These are phyloP conservation scores for Plectosphaerella cucumerina DNA, from an alignment of 2,329 filamentous ascomycete species.

Conservation along the genomic window DNA sequence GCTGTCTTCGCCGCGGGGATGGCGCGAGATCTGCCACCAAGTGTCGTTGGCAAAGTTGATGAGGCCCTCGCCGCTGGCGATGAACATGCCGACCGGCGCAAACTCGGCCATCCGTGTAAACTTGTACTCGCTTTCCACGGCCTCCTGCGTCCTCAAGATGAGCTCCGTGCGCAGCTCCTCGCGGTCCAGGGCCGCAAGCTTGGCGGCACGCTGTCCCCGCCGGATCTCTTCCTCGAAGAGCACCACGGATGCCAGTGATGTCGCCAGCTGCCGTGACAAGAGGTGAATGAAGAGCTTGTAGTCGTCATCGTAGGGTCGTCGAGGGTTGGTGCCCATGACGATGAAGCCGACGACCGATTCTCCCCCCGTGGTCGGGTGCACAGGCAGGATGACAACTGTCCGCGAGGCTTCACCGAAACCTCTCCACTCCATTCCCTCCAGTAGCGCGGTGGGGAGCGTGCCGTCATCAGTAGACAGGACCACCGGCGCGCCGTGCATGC, in stretches of 20 bases:
- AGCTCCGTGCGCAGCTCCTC: conserved; percentile 75
- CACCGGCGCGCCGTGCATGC: conserved; percentile 59
- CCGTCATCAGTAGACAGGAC: conserved; percentile 63
- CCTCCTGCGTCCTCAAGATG: conserved; percentile 58
- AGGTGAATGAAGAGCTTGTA: conserved; percentile 75
- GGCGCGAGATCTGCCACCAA: conserved; percentile 68
- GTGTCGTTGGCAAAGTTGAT: conserved; percentile 82
- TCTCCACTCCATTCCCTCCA: conserved; percentile 63
- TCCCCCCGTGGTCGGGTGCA: conserved; percentile 68
- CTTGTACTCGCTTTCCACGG: conserved; percentile 66
- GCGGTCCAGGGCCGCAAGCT: conserved; percentile 69
- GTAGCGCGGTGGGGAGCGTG: conserved; percentile 59
- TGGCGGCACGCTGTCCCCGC: conserved; percentile 68
- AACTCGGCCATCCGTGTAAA: conserved; percentile 85
- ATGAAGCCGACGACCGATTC: conserved; percentile 74
- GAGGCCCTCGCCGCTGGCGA: conserved; percentile 65
- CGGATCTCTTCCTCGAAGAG: conserved; percentile 80
- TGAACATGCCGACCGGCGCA: conserved; percentile 80
- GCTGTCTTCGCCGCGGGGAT: conserved; percentile 53
- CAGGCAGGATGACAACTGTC: conserved; percentile 71
- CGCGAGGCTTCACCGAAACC: conserved; percentile 68
- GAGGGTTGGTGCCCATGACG: conserved; percentile 73
- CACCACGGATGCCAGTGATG: conserved; percentile 76
- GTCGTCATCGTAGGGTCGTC: conserved; percentile 74
- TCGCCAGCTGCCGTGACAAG: conserved; percentile 70